Conservation (phyloP, 805 yeast genomes). For the Wickerhamiella australiensis region DNA sequence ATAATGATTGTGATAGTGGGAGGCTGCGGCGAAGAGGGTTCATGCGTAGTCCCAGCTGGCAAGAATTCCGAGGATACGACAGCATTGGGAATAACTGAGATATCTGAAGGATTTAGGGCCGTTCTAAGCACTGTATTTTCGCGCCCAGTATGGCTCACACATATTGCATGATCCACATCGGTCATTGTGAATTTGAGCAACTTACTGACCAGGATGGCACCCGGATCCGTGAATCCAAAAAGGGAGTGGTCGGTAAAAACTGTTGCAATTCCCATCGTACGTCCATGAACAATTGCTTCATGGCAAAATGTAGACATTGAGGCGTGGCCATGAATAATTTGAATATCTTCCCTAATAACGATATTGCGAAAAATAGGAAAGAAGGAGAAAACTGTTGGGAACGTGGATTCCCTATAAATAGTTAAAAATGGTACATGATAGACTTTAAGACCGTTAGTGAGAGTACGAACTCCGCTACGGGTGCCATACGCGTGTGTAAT, state of each 20-base stretch:
- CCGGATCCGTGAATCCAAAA: constrained; percentile 83
- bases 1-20: constrained; percentile 68
- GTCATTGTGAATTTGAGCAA: constrained; percentile 68
- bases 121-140: constrained; percentile 90
- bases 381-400: constrained; percentile 80
- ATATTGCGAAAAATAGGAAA: constrained; percentile 81
- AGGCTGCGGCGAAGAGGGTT: constrained; percentile 20
- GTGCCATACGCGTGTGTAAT: constrained; percentile 82
- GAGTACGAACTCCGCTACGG: constrained; percentile 66
- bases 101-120: constrained; percentile 58
- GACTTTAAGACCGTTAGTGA: constrained; percentile 85
- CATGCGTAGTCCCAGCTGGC: constrained; percentile 26
- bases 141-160: constrained; percentile 92
- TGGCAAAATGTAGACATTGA: constrained; percentile 76
- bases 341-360: constrained; percentile 69
- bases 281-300: constrained; percentile 83
- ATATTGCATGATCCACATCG: constrained; percentile 85
- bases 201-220: constrained; percentile 77
- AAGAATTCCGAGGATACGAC: constrained; percentile 73
- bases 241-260: constrained; percentile 93
- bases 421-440: constrained; percentile 78
- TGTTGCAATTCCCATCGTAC: constrained; percentile 83
- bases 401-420: constrained; percentile 69
- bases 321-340: constrained; percentile 93
- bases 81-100: constrained; percentile 93